Conservation (phyloP, 441 rosid genomes). For the Euphorbia schlechtendalii region DNA sequence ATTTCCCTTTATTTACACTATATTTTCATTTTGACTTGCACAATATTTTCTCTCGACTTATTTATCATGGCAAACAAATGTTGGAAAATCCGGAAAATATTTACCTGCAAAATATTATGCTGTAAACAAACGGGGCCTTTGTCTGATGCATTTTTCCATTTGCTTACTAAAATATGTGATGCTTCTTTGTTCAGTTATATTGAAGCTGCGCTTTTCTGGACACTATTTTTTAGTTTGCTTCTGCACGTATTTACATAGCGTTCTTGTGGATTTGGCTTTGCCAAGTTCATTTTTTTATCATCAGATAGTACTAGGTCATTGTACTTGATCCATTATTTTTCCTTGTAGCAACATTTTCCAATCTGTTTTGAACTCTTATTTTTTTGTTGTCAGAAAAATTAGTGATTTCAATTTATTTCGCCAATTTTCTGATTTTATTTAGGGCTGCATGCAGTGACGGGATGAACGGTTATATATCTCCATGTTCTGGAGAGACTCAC, state of each 20-base stretch:
- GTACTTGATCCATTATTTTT: neutral
- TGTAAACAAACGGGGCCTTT: too few relatives aligned
- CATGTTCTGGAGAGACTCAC: constrained; percentile 68
- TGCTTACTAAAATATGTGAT: neutral
- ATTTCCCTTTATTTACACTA: too few relatives aligned
- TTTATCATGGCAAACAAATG: too few relatives aligned
- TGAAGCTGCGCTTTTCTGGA: neutral
- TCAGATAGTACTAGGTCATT: neutral
- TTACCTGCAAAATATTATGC: too few relatives aligned
- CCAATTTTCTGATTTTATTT: constrained; percentile 34
- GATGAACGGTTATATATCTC: constrained; percentile 84
- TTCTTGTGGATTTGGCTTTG: neutral
- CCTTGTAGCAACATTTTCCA: neutral
- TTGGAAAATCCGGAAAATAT: too few relatives aligned
- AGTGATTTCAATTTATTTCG: constrained; percentile 12
- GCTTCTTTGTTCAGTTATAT: too few relatives aligned
- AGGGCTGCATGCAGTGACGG: constrained; percentile 70
- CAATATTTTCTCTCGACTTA: too few relatives aligned
- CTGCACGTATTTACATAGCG: neutral
- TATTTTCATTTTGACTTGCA: too few relatives aligned
- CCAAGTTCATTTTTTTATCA: neutral
- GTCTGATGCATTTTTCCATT: constrained; percentile 1
- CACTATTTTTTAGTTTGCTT: neutral
- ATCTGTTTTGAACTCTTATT: neutral
- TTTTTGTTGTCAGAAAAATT: neutral